phyloP scores from a whole-genome alignment of 1,284 basidiomycete genomes.

The Naganishia sp. region DNA sequence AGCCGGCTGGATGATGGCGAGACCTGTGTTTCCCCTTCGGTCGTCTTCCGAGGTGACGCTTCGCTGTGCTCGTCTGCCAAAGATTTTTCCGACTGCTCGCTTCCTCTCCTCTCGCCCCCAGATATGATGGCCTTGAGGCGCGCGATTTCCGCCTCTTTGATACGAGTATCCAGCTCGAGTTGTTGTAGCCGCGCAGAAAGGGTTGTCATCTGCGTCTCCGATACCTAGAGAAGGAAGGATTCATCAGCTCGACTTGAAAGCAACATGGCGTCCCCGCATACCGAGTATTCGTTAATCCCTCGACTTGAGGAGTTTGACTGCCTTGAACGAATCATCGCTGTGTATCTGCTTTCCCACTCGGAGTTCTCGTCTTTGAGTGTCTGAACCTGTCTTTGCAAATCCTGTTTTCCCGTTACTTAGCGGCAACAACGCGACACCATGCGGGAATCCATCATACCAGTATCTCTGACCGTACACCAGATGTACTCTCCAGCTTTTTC shows the following conservation, averaged over 20 bases:
- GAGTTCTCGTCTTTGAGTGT: slow-evolving; percentile 13
- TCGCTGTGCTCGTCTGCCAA: neutral
- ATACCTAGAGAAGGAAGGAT: neutral
- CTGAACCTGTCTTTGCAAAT: slow-evolving; percentile 77
- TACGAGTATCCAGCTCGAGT: slow-evolving; percentile 22
- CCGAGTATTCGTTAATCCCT: neutral
- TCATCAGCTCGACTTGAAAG: neutral
- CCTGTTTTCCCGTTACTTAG: slow-evolving; percentile 56
- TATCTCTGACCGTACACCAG: slow-evolving; percentile 79
- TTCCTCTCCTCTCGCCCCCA: slow-evolving; percentile 24
- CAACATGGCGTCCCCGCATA: neutral
- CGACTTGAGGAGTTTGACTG: neutral
- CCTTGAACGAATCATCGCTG: slow-evolving; percentile 7
- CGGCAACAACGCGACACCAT: slow-evolving; percentile 38
- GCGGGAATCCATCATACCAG: slow-evolving; percentile 60
- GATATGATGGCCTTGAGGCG: slow-evolving; percentile 70
- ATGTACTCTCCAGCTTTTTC: slow-evolving; percentile 93
- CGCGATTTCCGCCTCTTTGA: slow-evolving; percentile 80
- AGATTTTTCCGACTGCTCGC: neutral
- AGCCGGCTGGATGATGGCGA: too few relatives aligned
- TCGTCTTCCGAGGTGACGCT: neutral
- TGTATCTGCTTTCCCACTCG: slow-evolving; percentile 20
- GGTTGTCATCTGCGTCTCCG: neutral
- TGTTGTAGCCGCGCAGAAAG: neutral
- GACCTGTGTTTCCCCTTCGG: too few relatives aligned